Evolutionary conservation across 192 early-diverging fungal genomes (phyloP).

Genomic region (Borealophlyctis nickersoniae): DNA sequence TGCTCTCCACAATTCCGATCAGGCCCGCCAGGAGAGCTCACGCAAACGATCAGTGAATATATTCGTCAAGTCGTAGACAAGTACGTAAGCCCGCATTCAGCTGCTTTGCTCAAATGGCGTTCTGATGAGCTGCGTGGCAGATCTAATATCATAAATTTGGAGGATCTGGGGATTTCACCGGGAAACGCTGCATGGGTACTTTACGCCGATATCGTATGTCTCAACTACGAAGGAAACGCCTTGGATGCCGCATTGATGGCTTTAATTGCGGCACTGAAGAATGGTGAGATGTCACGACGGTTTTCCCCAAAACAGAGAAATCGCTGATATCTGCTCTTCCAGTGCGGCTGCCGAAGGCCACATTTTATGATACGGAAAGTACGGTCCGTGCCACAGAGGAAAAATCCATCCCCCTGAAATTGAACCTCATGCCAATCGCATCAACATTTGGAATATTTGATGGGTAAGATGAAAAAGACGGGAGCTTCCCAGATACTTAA

Average conservation of each 20-base stretch:
- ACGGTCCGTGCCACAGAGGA: constrained; percentile 63
- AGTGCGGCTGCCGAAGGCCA: constrained; percentile 72
- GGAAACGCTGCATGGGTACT: constrained; percentile 83
- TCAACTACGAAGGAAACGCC: constrained; percentile 88
- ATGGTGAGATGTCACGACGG: constrained; percentile 44
- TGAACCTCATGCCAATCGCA: constrained; percentile 51
- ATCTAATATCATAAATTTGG: constrained; percentile 58
- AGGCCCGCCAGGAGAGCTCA: constrained; percentile 78
- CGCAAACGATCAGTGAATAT: constrained; percentile 78
- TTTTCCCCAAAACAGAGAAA: no score
- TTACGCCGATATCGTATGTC: constrained; percentile 83
- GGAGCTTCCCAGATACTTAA: background rate
- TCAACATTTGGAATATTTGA: constrained; percentile 68
- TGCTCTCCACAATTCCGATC: constrained; percentile 79
- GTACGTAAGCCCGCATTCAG: constrained; percentile 9
- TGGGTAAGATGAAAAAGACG: constrained; percentile 28
- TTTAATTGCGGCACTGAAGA: constrained; percentile 70
- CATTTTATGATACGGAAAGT: constrained; percentile 53
- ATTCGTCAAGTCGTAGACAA: constrained; percentile 65
- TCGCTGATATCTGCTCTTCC: constrained; percentile 1
- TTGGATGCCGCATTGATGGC: constrained; percentile 82
- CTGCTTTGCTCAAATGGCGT: background rate
- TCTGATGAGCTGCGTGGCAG: constrained; percentile 23
- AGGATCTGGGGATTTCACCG: constrained; percentile 72
- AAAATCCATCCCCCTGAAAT: constrained; percentile 38